Percentiles rank a stretch among this genome's conserved stretches.
Conservation (phyloP, 2,329 filamentous ascomycete genomes). For the Drechmeria coniospora region DNA sequence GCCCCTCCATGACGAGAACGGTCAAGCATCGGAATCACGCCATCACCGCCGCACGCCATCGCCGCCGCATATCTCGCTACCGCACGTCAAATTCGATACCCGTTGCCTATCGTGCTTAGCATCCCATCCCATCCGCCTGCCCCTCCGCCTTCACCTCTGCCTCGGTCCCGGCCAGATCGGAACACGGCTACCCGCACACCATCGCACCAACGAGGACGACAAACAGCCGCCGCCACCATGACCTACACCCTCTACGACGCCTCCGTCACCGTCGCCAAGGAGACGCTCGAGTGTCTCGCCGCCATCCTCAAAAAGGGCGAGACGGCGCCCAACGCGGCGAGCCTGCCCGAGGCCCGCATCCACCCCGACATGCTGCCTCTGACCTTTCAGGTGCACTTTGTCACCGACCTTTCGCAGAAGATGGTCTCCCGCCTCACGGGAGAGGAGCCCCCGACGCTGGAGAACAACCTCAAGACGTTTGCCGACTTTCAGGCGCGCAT, state of each 20-base stretch:
- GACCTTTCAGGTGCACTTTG: slow-evolving; percentile 22
- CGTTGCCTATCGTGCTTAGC: too few species aligned
- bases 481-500: slow-evolving; percentile 20
- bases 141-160: too few species aligned
- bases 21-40: too few species aligned
- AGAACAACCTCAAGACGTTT: slow-evolving; percentile 16
- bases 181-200: too few species aligned
- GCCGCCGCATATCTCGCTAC: too few species aligned
- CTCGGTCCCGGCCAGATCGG: too few species aligned
- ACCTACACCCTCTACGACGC: slow-evolving; percentile 26
- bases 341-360: slow-evolving; percentile 17
- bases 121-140: too few species aligned
- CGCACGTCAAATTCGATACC: too few species aligned
- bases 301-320: slow-evolving; percentile 22
- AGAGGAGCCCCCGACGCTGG: slow-evolving; percentile 10
- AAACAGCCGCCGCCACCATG: slow-evolving; percentile 12
- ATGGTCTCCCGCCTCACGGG: slow-evolving; percentile 18
- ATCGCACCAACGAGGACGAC: slow-evolving; percentile 2
- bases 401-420: slow-evolving; percentile 15
- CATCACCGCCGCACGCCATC: too few species aligned
- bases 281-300: slow-evolving; percentile 16
- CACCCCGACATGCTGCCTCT: slow-evolving; percentile 27
- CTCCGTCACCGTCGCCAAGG: slow-evolving; percentile 16
- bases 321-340: slow-evolving; percentile 14
- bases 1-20: too few species aligned